Evolutionary conservation across 352 stramenopile species (phyloP).

Genomic region (Thraustochytrium sp.): DNA sequence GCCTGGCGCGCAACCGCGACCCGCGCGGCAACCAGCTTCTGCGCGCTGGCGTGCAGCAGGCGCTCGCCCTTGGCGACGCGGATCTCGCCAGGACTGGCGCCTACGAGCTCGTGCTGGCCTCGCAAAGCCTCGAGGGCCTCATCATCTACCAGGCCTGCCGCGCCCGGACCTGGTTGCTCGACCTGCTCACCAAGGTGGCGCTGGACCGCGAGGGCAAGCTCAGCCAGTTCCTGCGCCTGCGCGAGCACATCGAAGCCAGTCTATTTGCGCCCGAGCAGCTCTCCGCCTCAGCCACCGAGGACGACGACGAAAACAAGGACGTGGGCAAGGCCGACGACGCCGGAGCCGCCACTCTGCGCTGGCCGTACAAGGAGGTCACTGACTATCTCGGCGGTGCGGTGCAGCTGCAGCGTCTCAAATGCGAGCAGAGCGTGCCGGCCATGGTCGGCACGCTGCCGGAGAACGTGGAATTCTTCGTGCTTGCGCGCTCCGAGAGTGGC

Average conservation of each 20-base stretch:
- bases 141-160: not conserved
- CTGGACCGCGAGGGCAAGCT: not conserved
- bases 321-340: not conserved
- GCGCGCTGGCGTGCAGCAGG: not conserved
- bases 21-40: not conserved
- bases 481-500: not conserved
- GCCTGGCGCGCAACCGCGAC: not conserved
- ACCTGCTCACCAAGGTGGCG: not conserved
- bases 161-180: not conserved
- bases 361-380: not conserved
- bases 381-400: not conserved
- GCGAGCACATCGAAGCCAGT: not conserved
- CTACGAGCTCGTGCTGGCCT: not conserved
- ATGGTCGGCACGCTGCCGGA: not conserved
- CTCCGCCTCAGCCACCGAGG: not conserved
- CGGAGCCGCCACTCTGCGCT: no score
- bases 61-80: not conserved
- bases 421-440: not conserved
- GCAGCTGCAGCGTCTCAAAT: not conserved
- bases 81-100: not conserved
- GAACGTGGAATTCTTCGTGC: not conserved
- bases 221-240: slow-evolving; percentile 1
- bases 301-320: not conserved
- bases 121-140: not conserved
- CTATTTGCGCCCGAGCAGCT: not conserved